These are phyloP conservation scores for Fusarium siculi DNA, from an alignment of 2,329 filamentous ascomycete species.

Conservation along the genomic window DNA sequence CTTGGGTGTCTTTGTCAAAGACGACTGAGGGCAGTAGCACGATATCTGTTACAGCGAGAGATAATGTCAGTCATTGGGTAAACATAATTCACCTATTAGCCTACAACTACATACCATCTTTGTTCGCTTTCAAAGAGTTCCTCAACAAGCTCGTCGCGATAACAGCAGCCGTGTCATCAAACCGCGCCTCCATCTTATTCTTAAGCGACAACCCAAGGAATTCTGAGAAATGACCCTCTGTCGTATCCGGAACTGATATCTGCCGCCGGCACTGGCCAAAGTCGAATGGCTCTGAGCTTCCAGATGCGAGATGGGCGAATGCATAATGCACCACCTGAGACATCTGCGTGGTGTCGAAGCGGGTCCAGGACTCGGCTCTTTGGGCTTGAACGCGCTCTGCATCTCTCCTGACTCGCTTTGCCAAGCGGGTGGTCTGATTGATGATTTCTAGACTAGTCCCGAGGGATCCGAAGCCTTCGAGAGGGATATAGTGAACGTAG, in stretches of 20 bases:
- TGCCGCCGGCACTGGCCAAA: background rate
- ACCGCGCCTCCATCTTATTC: background rate
- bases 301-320: background rate
- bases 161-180: background rate
- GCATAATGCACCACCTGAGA: background rate
- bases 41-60: background rate
- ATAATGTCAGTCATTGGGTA: background rate
- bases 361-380: background rate
- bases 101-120: background rate
- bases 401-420: background rate
- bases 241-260: background rate
- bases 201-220: background rate
- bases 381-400: background rate
- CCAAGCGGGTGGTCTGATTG: background rate
- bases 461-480: background rate
- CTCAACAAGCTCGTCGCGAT: background rate
- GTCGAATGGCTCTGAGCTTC: background rate
- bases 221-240: background rate
- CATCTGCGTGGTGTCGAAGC: background rate
- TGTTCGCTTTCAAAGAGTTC: background rate
- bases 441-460: background rate
- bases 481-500: background rate
- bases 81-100: fast-evolving
- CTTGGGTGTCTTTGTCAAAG: background rate
- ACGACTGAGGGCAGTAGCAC: background rate